phyloP scores from a whole-genome alignment of 768 basidiomycete species.

The Chalciporus chontae region DNA sequence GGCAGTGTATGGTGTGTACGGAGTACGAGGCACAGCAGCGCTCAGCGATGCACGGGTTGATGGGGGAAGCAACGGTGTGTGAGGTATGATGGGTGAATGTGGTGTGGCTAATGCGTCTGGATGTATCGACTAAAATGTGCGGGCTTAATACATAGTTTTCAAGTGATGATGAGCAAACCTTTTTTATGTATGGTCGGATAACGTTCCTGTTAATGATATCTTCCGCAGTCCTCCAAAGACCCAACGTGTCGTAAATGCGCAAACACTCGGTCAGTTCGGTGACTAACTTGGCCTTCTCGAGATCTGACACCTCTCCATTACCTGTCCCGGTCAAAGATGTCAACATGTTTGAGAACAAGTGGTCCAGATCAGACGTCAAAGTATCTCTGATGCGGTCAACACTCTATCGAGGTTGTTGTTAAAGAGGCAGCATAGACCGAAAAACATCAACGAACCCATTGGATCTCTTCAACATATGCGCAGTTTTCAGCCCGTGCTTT shows the following conservation, averaged over 20 bases:
- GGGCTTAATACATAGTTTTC: slow-evolving; percentile 2
- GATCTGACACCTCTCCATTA: slow-evolving; percentile 50
- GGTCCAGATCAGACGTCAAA: slow-evolving; percentile 81
- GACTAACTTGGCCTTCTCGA: slow-evolving; percentile 59
- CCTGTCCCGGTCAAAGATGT: slow-evolving; percentile 45
- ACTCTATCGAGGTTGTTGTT: slow-evolving; percentile 46
- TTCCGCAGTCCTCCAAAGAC: slow-evolving; percentile 85
- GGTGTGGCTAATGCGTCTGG: slow-evolving; percentile 63
- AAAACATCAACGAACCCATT: slow-evolving; percentile 62
- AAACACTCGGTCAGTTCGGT: slow-evolving; percentile 77
- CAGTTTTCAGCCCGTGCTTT: slow-evolving; percentile 80
- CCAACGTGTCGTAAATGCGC: slow-evolving; percentile 72
- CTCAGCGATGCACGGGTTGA: slow-evolving; percentile 7
- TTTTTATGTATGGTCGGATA: slow-evolving; percentile 71
- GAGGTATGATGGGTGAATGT: slow-evolving; percentile 72
- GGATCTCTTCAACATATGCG: slow-evolving; percentile 75
- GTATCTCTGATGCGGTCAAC: slow-evolving; percentile 83
- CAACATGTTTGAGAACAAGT: slow-evolving; percentile 68
- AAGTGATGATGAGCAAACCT: slow-evolving; percentile 42
- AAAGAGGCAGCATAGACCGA: not conserved
- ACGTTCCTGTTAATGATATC: slow-evolving; percentile 75
- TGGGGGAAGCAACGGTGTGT: slow-evolving; percentile 54
- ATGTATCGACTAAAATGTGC: slow-evolving; percentile 61
- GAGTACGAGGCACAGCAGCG: slow-evolving; percentile 50
- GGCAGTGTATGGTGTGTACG: slow-evolving; percentile 51